Evolutionary conservation across 1,284 basidiomycete species (phyloP).

Genomic region (Leccinum holopus): DNA sequence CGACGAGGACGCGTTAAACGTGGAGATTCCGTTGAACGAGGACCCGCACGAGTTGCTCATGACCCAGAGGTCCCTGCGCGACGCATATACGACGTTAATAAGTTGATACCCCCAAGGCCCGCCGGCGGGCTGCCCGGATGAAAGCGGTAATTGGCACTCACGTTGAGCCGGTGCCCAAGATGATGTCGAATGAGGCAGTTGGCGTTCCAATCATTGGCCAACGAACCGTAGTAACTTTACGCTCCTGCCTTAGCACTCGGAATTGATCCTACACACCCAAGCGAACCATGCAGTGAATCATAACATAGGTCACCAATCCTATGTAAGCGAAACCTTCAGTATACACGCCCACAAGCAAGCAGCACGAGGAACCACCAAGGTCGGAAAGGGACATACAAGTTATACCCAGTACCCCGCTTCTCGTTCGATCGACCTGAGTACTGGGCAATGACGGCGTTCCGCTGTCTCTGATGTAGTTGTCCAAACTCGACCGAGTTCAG

Average conservation of each 20-base stretch:
- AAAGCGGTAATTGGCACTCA: slow-evolving; percentile 19
- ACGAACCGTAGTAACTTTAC: slow-evolving; percentile 40
- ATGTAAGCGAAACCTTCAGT: slow-evolving; percentile 9
- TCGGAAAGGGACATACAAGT: slow-evolving; percentile 19
- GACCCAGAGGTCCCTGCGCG: slow-evolving; percentile 30
- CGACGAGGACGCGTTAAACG: slow-evolving; percentile 26
- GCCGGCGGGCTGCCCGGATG: not conserved
- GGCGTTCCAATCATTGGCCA: slow-evolving; percentile 41
- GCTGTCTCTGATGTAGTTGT: slow-evolving; percentile 26
- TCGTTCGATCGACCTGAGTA: slow-evolving; percentile 11
- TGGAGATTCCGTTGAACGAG: slow-evolving; percentile 9
- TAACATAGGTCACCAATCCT: slow-evolving; percentile 28
- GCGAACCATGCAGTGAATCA: slow-evolving; percentile 23
- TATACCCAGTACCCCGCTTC: slow-evolving; percentile 33
- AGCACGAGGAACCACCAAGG: not conserved
- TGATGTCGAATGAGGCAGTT: slow-evolving; percentile 38
- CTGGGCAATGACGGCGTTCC: slow-evolving; percentile 23
- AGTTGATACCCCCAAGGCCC: slow-evolving; percentile 17
- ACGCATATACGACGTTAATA: not conserved
- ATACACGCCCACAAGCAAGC: not conserved
- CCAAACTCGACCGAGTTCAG: slow-evolving; percentile 11
- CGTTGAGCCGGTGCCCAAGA: slow-evolving; percentile 61
- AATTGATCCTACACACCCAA: not conserved
- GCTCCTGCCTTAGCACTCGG: slow-evolving; percentile 8
- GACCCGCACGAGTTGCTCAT: slow-evolving; percentile 17